phyloP scores from a whole-genome alignment of 2,329 filamentous ascomycete species.

The Chrysoporthe puriensis region DNA sequence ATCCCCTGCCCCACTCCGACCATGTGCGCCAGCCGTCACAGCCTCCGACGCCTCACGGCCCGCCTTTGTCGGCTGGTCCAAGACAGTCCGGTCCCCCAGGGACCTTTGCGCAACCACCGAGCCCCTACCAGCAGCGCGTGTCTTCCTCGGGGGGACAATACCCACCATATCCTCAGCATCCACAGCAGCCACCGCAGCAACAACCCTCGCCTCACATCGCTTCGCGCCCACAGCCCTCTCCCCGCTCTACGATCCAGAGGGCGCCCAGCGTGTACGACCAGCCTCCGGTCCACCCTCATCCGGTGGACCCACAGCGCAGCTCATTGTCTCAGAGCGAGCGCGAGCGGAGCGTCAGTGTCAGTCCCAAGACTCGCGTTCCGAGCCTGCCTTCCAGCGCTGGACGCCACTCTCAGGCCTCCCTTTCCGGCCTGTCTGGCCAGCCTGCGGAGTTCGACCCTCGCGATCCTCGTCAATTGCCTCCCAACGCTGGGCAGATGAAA shows the following conservation, averaged over 20 bases:
- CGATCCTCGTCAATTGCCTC: slow-evolving; percentile 32
- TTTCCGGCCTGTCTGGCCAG: slow-evolving; percentile 29
- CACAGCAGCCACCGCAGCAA: slow-evolving; percentile 16
- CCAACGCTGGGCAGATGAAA: slow-evolving; percentile 28
- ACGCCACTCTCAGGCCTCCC: slow-evolving; percentile 31
- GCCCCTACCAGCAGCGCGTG: slow-evolving; percentile 62
- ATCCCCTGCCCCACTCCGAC: slow-evolving; percentile 45
- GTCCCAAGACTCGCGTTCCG: slow-evolving; percentile 72
- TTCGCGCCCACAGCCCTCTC: slow-evolving; percentile 29
- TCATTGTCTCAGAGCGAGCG: slow-evolving; percentile 63
- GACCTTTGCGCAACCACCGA: slow-evolving; percentile 55
- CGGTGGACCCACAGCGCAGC: slow-evolving; percentile 49
- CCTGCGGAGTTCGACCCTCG: slow-evolving; percentile 27
- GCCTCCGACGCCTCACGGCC: slow-evolving; percentile 57
- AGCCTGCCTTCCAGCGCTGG: slow-evolving; percentile 53
- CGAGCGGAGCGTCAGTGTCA: slow-evolving; percentile 74
- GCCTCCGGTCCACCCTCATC: slow-evolving; percentile 27
- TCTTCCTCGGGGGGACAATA: slow-evolving; percentile 38
- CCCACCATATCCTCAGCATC: slow-evolving; percentile 39
- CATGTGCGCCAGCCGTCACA: slow-evolving; percentile 56
- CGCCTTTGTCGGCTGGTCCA: slow-evolving; percentile 48
- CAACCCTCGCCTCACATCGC: slow-evolving; percentile 33
- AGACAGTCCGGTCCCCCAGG: slow-evolving; percentile 47
- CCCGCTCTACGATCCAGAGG: slow-evolving; percentile 45
- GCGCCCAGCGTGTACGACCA: slow-evolving; percentile 50